phyloP scores from a whole-genome alignment of 1,139 yeast species.

The Maudiozyma humilis region DNA sequence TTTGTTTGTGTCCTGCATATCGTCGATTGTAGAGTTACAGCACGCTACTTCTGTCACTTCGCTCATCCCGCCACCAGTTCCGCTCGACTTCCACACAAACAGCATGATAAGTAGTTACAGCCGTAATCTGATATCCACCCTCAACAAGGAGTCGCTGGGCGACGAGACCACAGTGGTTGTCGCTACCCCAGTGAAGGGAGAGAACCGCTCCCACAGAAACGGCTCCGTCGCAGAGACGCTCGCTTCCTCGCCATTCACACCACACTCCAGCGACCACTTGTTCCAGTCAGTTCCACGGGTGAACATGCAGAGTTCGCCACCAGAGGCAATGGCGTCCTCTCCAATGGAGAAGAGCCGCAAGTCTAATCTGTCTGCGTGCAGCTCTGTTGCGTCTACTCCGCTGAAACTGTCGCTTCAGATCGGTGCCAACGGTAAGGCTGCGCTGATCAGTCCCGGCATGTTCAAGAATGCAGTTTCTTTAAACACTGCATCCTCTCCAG shows the following conservation, averaged over 20 bases:
- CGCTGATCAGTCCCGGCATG: slow-evolving; percentile 12
- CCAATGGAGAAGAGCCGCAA: slow-evolving; percentile 5
- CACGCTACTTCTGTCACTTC: not conserved
- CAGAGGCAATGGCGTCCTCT: slow-evolving; percentile 8
- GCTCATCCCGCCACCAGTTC: not conserved
- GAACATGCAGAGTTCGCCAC: slow-evolving; percentile 19
- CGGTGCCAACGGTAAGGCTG: slow-evolving; percentile 24
- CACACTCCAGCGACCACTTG: slow-evolving; percentile 11
- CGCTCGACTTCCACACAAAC: too few species aligned
- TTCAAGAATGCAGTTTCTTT: slow-evolving; percentile 1
- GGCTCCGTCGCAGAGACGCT: not conserved
- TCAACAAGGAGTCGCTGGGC: slow-evolving; percentile 1
- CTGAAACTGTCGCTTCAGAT: slow-evolving; percentile 19
- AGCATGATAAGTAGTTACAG: not conserved
- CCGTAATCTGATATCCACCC: not conserved
- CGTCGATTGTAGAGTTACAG: too few species aligned
- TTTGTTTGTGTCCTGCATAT: too few species aligned
- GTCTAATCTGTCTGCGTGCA: not conserved
- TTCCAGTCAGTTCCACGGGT: slow-evolving; percentile 18
- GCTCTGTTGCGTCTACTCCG: slow-evolving; percentile 3
- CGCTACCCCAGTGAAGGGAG: slow-evolving; percentile 1
- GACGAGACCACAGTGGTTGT: not conserved
- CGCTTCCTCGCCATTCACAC: slow-evolving; percentile 10
- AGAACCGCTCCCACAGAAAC: not conserved
- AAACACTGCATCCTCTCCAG: not conserved